Conservation (phyloP, 164 flowering plant species). For the Nelumbo lutea region DNA sequence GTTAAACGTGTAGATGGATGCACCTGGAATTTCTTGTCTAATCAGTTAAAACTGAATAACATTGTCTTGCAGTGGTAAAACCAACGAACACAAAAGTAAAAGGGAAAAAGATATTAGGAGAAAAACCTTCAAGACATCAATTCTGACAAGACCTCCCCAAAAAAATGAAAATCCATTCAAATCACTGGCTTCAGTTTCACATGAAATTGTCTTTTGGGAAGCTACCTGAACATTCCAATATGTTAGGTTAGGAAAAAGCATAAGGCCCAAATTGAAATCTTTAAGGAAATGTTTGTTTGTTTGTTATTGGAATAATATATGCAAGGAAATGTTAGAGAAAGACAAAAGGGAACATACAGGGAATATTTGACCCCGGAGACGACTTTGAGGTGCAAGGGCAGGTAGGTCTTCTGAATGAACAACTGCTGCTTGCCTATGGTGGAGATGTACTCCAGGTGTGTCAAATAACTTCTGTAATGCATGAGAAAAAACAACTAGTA, state of each 20-base stretch:
- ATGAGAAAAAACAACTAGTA: not conserved
- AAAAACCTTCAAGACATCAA: constrained; percentile 75
- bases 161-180: constrained; percentile 75
- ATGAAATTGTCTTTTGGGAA: constrained; percentile 14
- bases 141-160: constrained; percentile 96
- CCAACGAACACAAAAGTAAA: not conserved
- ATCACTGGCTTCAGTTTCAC: constrained; percentile 29
- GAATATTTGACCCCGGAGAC: constrained; percentile 72
- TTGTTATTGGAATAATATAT: not conserved
- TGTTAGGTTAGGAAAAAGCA: not conserved
- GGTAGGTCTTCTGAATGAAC: constrained; percentile 87
- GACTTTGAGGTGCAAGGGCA: constrained; percentile 90
- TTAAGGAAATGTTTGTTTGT: not conserved
- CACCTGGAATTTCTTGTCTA: constrained; percentile 39
- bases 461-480: constrained; percentile 72
- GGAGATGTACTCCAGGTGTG: constrained; percentile 98
- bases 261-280: not conserved
- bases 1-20: constrained; percentile 68
- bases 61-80: not conserved
- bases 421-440: constrained; percentile 96
- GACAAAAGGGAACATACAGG: constrained; percentile 40
- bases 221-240: constrained; percentile 24
- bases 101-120: not conserved
- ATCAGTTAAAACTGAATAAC: constrained; percentile 14
- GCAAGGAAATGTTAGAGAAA: not conserved